Evolutionary conservation across 305 asterid genomes (phyloP), one percentile per base, ranked within the genome.

Genomic region (Withania somnifera): DNA sequence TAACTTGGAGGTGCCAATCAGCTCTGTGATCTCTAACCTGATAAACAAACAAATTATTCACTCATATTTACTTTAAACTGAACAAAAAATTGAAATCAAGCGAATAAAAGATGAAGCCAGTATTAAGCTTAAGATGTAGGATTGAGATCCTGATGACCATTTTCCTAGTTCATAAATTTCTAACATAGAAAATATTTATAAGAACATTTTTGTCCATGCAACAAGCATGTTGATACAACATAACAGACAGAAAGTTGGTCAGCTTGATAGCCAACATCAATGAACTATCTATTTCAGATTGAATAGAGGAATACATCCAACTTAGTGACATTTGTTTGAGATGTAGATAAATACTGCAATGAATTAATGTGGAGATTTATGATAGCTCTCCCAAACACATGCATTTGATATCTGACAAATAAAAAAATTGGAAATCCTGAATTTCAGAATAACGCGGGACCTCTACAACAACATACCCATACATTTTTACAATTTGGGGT

Each of bases 1-100:
- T 90, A 86, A 93, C 97, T 60, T 82, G 85, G 85, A 94, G 93
- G 71, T 92, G 86, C 97, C 97, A 94, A 84, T 93, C 97, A 24
- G 87, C 82, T 85, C 98, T 85, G 81, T 90, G 84, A 92, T 93
- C 93, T 86, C 97, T 83, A 66, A 93, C 92, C 97, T 94, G 91
- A 80, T 82, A 83, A 69, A 13, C 61, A 84, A 52, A 24, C 36
- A 56, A 20, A 82, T 26, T 52, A 54, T 20, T n/a, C 57, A 71
- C 58, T 54, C 63, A 73, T 69, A 56, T 79, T 52, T 58, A 78
- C 52, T 64, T 3, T 45, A 14, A 57, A 71, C 2, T 19, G 30
- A 82, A 9, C 47, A 80, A 51, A 83, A 14, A 71, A 64, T 22
- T 82, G 79, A 19, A 45, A 82, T 73, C 7, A 47, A 47, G 57